Base-by-base conservation (phyloP, 2,329 filamentous ascomycete species). In the Emmonsiellopsis sp. region DNA sequence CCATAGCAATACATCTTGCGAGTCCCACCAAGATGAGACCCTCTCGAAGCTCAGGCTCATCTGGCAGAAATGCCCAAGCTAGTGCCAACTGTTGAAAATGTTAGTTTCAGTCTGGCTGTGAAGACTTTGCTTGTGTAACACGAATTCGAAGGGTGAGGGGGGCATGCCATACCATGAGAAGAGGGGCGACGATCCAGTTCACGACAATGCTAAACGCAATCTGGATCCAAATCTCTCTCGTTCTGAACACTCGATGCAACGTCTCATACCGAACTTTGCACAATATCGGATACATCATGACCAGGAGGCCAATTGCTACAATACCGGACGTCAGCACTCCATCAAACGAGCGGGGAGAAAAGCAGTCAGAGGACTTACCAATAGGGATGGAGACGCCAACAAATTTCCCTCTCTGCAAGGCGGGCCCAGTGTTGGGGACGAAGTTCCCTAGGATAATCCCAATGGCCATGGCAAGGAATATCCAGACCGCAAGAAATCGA, bases 281-380 rank as follows among this genome's bases (percentile, higher is more conserved):
- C 0, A 95, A 74, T 55, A 95, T 94, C 0, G 89, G 90, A 64
- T 93, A 95, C 88, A 95, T 95, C 89, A 95, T 95, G 42, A 94
- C 83, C 1, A 95, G 76, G 0, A 95, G 72, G 0, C 89, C 89
- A 47, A 94, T 73, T 0, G 89, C 88, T 87, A 43, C 5, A 41
- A 42, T 10, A 56, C 20, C 35, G 20, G 11, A 34, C 46, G 38
- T 30, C 32, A 37, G 10, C 34, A 37, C 4, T n/a, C 3, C 6
- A 49, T n/a, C n/a, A 31, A 20, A 26, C 10, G 9, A 38, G 16
- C 5, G 16, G 37, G 5, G 3, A 6, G 3, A 30, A n/a, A 15
- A n/a, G 44, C 7, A 11, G 58, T 61, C 13, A 41, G 64, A 31
- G 20, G 49, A 67, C 73, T 50, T 66, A 81, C 81, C 81, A 43